Evolutionary conservation across 1,139 yeast genomes (phyloP).

Genomic region (Nakaseomyces nivariensis): DNA sequence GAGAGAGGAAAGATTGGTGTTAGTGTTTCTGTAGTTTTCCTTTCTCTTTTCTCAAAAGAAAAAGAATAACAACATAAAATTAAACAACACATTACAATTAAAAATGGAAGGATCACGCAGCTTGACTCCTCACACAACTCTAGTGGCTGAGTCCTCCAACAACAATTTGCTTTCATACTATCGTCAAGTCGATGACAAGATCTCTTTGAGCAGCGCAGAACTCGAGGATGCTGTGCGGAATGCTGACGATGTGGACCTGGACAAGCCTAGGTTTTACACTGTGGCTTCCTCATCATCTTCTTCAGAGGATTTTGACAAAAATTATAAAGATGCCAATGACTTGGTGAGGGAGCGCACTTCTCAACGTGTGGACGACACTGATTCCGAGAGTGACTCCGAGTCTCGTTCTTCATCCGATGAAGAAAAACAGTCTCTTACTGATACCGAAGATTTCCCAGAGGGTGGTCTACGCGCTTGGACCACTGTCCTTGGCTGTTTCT

Average conservation of each 20-base stretch:
- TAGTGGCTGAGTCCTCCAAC: background rate
- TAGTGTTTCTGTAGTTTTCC: too few relatives aligned
- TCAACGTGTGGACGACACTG: background rate
- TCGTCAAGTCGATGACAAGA: background rate
- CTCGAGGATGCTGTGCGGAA: background rate
- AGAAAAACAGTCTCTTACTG: constrained; percentile 3
- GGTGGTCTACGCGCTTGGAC: constrained; percentile 49
- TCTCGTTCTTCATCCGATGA: background rate
- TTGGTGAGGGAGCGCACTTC: background rate
- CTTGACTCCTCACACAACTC: constrained; percentile 1
- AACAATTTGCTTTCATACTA: constrained; percentile 1
- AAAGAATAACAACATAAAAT: background rate
- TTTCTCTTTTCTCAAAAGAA: too few relatives aligned
- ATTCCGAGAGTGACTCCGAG: background rate
- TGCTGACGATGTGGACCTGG: background rate
- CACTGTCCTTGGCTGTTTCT: constrained; percentile 47
- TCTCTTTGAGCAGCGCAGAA: background rate
- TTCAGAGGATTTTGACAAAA: background rate
- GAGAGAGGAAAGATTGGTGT: too few relatives aligned
- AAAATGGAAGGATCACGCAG: background rate
- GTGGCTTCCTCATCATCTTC: background rate
- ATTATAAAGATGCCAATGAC: background rate
- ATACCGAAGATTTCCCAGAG: constrained; percentile 35
- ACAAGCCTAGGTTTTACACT: background rate
- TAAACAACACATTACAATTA: background rate